Evolutionary conservation across 441 rosid genomes (phyloP), one percentile per base, ranked within the genome.

Genomic region (Omphalea diandra): DNA sequence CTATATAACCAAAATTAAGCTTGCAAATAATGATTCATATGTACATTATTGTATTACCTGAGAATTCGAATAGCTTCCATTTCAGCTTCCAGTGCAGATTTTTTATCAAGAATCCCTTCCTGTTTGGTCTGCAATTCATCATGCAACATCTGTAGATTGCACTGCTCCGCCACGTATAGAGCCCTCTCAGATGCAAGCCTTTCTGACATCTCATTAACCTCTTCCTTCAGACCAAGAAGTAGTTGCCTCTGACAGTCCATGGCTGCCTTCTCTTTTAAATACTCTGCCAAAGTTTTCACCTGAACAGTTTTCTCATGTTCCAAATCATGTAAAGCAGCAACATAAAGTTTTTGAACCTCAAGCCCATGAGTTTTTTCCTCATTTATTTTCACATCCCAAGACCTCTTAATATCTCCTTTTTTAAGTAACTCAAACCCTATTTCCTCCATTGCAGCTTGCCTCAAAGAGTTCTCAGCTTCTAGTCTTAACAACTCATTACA

Each of bases 181-280:
- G 80, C 80, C 77, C 86, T 87, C 82, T 92, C 96, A 3, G 86
- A 69, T 22, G 75, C 71, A 72, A 90, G 93, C 79, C 83, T 87
- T 73, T 78, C 85, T 62, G 94, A 78, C 91, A 87, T 89, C 83
- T 85, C 92, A 72, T 86, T 84, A 57, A 87, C 83, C 67, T 90
- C 98, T 73, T 82, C 87, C 78, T 76, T 82, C 61, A 92, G 83
- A 76, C 82, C 75, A 33, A 65, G 68, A 72, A 87, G 83, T 69
- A 94, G 77, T 78, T 91, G 97, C 81, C 83, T 84, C 79, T 94
- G 97, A 78, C 97, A 91, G 46, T 87, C 90, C 84, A 86, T 81
- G 53, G 88, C 90, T 46, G 88, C 91, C 81, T 84, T 88, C 80
- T 90, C 94, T 89, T 92, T 90, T 79, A 75, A 70, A 54, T 63